Evolutionary conservation across 2,329 filamentous ascomycete species (phyloP).

Genomic region (Neodidymelliopsis sp.): DNA sequence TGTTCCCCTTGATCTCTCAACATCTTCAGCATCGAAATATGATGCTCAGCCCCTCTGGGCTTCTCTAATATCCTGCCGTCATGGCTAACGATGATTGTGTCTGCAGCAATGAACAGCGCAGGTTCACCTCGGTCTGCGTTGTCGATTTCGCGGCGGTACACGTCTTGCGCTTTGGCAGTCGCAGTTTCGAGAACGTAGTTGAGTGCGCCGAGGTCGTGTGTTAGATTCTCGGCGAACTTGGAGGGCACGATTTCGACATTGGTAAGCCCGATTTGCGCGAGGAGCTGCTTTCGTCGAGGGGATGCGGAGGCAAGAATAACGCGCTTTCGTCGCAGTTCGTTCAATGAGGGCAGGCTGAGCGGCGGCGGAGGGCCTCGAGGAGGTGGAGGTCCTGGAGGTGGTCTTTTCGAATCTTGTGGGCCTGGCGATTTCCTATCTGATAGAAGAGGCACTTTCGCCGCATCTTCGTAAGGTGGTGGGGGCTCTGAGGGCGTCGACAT

Average conservation of each 20-base stretch:
- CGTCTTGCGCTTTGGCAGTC: constrained; percentile 79
- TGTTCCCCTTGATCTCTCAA: constrained; percentile 80
- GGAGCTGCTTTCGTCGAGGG: constrained; percentile 81
- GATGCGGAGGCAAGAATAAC: constrained; percentile 92
- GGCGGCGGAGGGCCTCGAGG: constrained; percentile 70
- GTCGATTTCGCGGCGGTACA: constrained; percentile 68
- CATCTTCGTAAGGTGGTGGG: constrained; percentile 54
- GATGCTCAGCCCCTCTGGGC: constrained; percentile 80
- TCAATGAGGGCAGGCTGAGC: constrained; percentile 81
- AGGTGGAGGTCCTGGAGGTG: constrained; percentile 56
- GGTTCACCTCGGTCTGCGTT: constrained; percentile 71
- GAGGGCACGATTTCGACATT: constrained; percentile 87
- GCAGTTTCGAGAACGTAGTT: constrained; percentile 94
- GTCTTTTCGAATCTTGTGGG: constrained; percentile 22
- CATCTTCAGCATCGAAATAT: constrained; percentile 82
- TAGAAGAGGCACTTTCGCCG: constrained; percentile 31
- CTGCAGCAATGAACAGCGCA: constrained; percentile 84
- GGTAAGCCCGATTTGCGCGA: constrained; percentile 81
- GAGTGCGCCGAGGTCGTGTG: constrained; percentile 86
- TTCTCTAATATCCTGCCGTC: constrained; percentile 88
- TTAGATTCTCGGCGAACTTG: constrained; percentile 81
- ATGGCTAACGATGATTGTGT: constrained; percentile 84
- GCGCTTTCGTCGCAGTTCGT: constrained; percentile 76
- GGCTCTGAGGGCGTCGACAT: constrained; percentile 30
- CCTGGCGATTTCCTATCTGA: constrained; percentile 28